These are phyloP conservation scores for Setaria viridis DNA, from an alignment of 202 grass and related monocot species.

Conservation along the genomic window DNA sequence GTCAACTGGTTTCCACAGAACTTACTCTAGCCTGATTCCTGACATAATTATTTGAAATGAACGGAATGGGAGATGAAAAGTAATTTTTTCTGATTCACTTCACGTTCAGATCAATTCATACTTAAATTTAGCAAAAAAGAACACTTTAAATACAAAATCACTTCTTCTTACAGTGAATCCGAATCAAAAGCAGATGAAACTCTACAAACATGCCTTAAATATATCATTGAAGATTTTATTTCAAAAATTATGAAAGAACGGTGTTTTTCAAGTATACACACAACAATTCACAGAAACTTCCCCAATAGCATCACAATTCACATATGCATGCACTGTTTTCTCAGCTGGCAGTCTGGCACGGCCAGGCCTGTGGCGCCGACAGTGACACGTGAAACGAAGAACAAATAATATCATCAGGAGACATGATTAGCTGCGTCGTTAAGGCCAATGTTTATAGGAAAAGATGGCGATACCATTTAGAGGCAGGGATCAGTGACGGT, in stretches of 20 bases:
- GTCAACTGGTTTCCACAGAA: too few relatives aligned
- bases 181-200: too few relatives aligned
- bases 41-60: too few relatives aligned
- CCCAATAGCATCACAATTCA: neutral
- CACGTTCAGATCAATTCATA: too few relatives aligned
- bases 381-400: neutral
- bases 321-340: neutral
- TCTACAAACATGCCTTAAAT: neutral
- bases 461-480: neutral
- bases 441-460: neutral
- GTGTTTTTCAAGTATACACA: neutral
- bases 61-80: too few relatives aligned
- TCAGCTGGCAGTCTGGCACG: neutral
- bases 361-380: neutral
- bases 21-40: too few relatives aligned
- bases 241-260: neutral
- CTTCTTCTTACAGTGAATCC: too few relatives aligned
- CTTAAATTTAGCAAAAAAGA: too few relatives aligned
- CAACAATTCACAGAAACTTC: neutral
- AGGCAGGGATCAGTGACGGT: slow-evolving; percentile 6
- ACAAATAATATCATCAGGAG: neutral
- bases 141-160: too few relatives aligned
- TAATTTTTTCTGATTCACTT: too few relatives aligned
- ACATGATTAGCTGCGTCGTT: neutral
- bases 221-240: neutral